Evolutionary conservation across 306 rosid genomes (phyloP).

Genomic region (Fragaria nilgerrensis): DNA sequence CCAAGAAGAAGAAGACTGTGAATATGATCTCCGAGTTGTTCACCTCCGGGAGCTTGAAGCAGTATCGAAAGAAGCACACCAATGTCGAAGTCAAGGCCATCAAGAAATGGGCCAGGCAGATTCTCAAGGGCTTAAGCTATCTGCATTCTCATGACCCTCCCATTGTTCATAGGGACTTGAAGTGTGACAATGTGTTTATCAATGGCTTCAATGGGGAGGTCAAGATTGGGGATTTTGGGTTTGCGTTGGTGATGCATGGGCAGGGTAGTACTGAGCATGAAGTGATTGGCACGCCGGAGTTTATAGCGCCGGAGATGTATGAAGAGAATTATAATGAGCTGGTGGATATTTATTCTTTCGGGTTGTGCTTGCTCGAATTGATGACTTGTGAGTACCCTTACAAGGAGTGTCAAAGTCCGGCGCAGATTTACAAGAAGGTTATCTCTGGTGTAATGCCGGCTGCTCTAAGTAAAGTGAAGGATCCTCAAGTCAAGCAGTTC

Average conservation of each 20-base stretch:
- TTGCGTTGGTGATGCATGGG: neutral
- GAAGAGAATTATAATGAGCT: slow-evolving; percentile 23
- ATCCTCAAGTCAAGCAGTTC: slow-evolving; percentile 4
- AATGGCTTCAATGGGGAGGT: slow-evolving; percentile 20
- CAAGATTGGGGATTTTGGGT: slow-evolving; percentile 27
- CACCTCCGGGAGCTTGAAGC: slow-evolving; percentile 90
- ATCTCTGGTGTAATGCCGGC: slow-evolving; percentile 1
- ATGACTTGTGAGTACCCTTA: slow-evolving; percentile 25
- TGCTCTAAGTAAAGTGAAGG: neutral
- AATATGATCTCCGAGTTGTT: slow-evolving; percentile 87
- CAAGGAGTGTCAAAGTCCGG: slow-evolving; percentile 13
- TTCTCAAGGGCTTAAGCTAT: slow-evolving; percentile 21
- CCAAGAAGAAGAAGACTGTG: slow-evolving; percentile 28
- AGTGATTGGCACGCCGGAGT: slow-evolving; percentile 26
- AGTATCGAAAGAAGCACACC: slow-evolving; percentile 74
- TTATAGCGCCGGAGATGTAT: slow-evolving; percentile 31
- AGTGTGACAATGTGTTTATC: slow-evolving; percentile 27
- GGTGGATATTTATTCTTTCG: slow-evolving; percentile 31
- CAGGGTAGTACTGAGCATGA: neutral
- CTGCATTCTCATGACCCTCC: slow-evolving; percentile 23
- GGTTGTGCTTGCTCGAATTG: slow-evolving; percentile 26
- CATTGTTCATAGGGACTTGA: slow-evolving; percentile 24
- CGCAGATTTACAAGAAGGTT: slow-evolving; percentile 22
- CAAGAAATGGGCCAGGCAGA: slow-evolving; percentile 27
- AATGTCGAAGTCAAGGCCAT: slow-evolving; percentile 48